Evolutionary conservation across 768 basidiomycete genomes (phyloP).

Genomic region (Xerocomus brunneocitrinus): DNA sequence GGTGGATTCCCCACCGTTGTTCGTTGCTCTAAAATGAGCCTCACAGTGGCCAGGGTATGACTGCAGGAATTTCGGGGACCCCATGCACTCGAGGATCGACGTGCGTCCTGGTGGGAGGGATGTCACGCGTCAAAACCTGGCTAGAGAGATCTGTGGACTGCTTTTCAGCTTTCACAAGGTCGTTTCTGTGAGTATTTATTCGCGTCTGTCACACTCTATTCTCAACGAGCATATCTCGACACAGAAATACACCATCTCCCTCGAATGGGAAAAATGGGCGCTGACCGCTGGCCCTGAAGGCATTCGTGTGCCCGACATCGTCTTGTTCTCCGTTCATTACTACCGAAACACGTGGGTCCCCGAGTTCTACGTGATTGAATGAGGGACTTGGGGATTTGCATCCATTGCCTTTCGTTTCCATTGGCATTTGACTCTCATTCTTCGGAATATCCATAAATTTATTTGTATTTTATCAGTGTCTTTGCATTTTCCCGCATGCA

Average conservation of each 20-base stretch:
- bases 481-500: background rate
- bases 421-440: background rate
- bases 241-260: slow-evolving; percentile 9
- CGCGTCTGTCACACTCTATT: background rate
- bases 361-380: slow-evolving; percentile 26
- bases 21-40: background rate
- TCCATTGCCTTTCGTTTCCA: background rate
- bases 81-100: slow-evolving; percentile 15
- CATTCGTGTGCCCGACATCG: slow-evolving; percentile 15
- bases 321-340: slow-evolving; percentile 23
- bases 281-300: slow-evolving; percentile 12
- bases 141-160: slow-evolving; percentile 12
- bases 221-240: background rate
- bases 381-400: background rate
- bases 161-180: slow-evolving; percentile 6
- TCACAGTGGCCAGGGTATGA: slow-evolving; percentile 25
- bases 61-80: background rate
- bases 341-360: slow-evolving; percentile 28
- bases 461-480: slow-evolving; percentile 5
- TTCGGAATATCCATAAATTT: background rate
- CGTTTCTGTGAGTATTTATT: slow-evolving; percentile 6
- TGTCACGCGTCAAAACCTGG: slow-evolving; percentile 22
- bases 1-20: background rate
- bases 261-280: slow-evolving; percentile 19
- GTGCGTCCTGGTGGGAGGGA: background rate